Base-by-base conservation (phyloP, 2,329 filamentous ascomycete genomes). In the Calonectria leucothoes region DNA sequence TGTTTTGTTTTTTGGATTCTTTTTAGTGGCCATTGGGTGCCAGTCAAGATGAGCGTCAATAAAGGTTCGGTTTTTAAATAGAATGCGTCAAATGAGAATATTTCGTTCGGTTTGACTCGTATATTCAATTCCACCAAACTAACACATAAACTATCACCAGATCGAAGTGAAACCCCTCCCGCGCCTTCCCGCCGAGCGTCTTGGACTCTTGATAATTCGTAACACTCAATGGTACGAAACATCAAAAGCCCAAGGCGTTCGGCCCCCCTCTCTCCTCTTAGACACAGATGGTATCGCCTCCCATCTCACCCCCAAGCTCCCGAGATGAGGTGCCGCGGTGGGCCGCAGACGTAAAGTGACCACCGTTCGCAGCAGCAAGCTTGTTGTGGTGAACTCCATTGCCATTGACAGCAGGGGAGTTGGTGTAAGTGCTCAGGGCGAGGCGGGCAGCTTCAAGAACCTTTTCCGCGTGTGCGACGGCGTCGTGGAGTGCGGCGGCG, bases 221-320 rank as follows among this genome's bases (percentile, higher is more conserved):
- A 49, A 74, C 74, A 69, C 75, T 31, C 70, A 42, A 59, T 65
- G 71, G 45, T 67, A 55, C 64, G 23, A 55, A 68, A 63, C n/a
- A 52, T 72, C 42, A 25, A 33, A 35, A 65, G n/a, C 45, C 37
- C 45, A 55, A 59, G 61, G 45, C 64, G 57, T 49, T 64, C 52
- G 65, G 63, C 69, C 52, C 17, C 48, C 45, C 49, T 31, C 25
- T 66, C 63, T 25, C 64, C 70, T 55, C 52, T 76, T 74, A 83
- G 59, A 75, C 80, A 12, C 75, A 70, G 72, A 80, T 70, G 52
- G 91, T 92, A 87, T 92, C 91, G 23, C 90, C 90, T 70, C 90
- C 89, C 89, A 92, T 91, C 86, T 92, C 91, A 65, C 90, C 90
- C 78, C 88, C 87, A 82, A 92, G 78, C 77, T 91, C 89, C 69